phyloP scores from a whole-genome alignment of 2,329 filamentous ascomycete genomes.

The Periglandula ipomoeae region DNA sequence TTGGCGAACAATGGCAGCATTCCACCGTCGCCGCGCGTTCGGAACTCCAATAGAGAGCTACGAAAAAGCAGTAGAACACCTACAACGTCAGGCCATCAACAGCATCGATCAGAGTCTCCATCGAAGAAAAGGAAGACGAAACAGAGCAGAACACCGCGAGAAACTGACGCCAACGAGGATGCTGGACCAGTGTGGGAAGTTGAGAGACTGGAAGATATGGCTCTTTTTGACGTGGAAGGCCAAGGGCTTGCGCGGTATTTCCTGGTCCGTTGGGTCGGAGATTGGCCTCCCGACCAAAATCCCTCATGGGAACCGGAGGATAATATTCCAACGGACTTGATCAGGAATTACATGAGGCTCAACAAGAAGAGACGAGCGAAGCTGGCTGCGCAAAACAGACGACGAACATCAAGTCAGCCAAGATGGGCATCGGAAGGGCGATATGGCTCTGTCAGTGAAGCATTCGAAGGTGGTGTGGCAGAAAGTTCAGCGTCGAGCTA shows the following conservation, averaged over 20 bases:
- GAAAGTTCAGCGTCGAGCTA: neutral
- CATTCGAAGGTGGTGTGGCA: neutral
- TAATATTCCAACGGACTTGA: slow-evolving; percentile 34
- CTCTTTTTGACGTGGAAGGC: slow-evolving; percentile 27
- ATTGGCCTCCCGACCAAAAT: slow-evolving; percentile 47
- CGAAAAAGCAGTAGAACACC: neutral
- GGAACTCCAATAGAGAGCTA: neutral
- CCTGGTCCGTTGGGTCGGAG: slow-evolving; percentile 45
- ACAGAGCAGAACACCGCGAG: neutral
- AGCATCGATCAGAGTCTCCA: neutral
- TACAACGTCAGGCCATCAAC: slow-evolving; percentile 1
- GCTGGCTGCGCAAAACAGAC: slow-evolving; percentile 3
- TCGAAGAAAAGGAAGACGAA: slow-evolving; percentile 2
- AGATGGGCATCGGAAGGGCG: neutral
- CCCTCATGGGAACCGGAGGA: slow-evolving; percentile 49
- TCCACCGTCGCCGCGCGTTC: neutral
- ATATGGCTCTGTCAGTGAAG: slow-evolving; percentile 20
- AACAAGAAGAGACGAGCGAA: slow-evolving; percentile 16
- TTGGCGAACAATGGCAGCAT: neutral
- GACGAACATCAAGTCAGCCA: neutral
- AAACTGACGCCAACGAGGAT: neutral
- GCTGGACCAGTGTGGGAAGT: slow-evolving; percentile 31
- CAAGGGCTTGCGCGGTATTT: slow-evolving; percentile 33
- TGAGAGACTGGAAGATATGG: slow-evolving; percentile 33
- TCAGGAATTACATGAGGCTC: slow-evolving; percentile 30